Conservation (phyloP, 306 rosid species). For the Calophaca sinica region DNA sequence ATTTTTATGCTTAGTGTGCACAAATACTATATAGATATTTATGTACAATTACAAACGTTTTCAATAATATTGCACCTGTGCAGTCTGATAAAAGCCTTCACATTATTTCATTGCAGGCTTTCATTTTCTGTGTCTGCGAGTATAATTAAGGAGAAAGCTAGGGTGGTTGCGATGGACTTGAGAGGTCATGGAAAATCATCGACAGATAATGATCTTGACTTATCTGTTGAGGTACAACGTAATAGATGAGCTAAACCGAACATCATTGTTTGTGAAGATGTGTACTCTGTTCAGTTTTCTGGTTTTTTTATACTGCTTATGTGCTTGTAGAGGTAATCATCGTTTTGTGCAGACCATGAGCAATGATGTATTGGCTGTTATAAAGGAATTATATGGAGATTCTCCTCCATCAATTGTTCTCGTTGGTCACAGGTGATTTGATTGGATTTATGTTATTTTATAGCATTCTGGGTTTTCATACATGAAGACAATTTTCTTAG, state of each 20-base stretch:
- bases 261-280: neutral
- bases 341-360: constrained; percentile 84
- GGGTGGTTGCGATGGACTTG: constrained; percentile 89
- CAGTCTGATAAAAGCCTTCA: constrained; percentile 40
- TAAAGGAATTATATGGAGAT: constrained; percentile 75
- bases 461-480: constrained; percentile 22
- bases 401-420: constrained; percentile 89
- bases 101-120: constrained; percentile 64
- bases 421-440: constrained; percentile 83
- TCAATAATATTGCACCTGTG: constrained; percentile 35
- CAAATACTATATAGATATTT: neutral
- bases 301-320: constrained; percentile 31
- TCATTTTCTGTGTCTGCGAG: constrained; percentile 83
- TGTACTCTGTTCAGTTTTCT: constrained; percentile 14
- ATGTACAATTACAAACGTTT: neutral
- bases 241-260: constrained; percentile 23
- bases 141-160: constrained; percentile 82
- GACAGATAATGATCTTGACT: constrained; percentile 80
- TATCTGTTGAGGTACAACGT: constrained; percentile 76
- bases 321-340: constrained; percentile 36
- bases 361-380: constrained; percentile 82
- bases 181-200: constrained; percentile 94
- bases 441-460: constrained; percentile 20
- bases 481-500: neutral
- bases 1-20: neutral